A percentile compares a stretch with the other conserved stretches of the same genome.
phyloP scores from a whole-genome alignment of 1,284 basidiomycete species.

The Cryptococcus sp. region DNA sequence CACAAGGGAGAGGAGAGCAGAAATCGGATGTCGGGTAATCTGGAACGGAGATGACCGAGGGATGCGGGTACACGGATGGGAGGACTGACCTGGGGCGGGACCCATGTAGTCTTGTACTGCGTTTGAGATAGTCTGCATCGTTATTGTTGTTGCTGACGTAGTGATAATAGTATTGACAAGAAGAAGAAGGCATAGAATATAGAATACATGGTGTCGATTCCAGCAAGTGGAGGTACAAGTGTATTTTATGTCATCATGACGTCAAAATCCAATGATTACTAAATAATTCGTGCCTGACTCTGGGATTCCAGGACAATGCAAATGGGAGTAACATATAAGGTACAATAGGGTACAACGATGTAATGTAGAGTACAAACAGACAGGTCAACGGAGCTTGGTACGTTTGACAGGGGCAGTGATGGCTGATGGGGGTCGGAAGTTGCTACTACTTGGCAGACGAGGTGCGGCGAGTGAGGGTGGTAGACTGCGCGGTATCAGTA shows the following conservation, averaged over 20 bases:
- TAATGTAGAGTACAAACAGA: too few relatives aligned
- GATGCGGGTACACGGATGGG: too few relatives aligned
- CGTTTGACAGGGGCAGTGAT: slow-evolving; percentile 18
- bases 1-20: too few relatives aligned
- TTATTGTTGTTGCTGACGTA: slow-evolving; percentile 1
- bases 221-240: too few relatives aligned
- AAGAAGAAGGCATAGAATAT: neutral
- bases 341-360: neutral
- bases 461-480: slow-evolving; percentile 37
- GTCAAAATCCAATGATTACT: too few relatives aligned
- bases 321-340: too few relatives aligned
- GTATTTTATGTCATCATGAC: too few relatives aligned
- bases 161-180: neutral
- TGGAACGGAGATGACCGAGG: neutral
- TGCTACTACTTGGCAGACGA: slow-evolving; percentile 38
- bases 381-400: slow-evolving; percentile 29
- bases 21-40: too few relatives aligned
- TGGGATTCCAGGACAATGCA: too few relatives aligned
- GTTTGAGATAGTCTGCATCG: slow-evolving; percentile 27
- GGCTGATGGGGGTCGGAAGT: slow-evolving; percentile 36
- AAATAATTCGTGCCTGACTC: too few relatives aligned
- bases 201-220: too few relatives aligned
- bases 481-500: slow-evolving; percentile 18
- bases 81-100: slow-evolving; percentile 14
- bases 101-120: slow-evolving; percentile 28